These are phyloP conservation scores for Phaeosphaeria sp. DNA, from an alignment of 2,329 filamentous ascomycete species.

Conservation along the genomic window DNA sequence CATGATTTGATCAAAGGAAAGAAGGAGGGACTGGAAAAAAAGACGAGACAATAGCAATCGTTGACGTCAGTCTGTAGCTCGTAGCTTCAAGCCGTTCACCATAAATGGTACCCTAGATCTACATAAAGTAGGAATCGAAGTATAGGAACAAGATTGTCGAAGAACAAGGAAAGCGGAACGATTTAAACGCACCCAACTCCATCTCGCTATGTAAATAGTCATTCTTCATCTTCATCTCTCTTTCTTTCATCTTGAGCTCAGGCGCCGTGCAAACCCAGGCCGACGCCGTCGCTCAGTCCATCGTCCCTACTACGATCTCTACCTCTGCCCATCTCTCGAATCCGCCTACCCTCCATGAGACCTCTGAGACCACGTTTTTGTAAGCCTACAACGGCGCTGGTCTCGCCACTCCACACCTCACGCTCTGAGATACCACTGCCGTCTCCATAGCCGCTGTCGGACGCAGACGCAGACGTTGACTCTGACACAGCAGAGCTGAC, in stretches of 20 bases:
- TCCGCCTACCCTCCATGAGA: constrained; percentile 89
- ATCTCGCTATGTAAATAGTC: constrained; percentile 14
- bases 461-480: constrained; percentile 38
- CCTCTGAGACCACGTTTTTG: constrained; percentile 93
- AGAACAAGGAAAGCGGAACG: not conserved
- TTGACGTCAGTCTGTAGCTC: not conserved
- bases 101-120: not conserved
- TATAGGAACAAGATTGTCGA: not conserved
- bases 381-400: constrained; percentile 89
- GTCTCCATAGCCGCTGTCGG: constrained; percentile 43
- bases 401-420: constrained; percentile 79
- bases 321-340: constrained; percentile 71
- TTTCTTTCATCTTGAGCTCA: constrained; percentile 6
- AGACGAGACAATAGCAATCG: not conserved
- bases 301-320: constrained; percentile 40
- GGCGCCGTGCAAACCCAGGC: constrained; percentile 34
- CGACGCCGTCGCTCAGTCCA: constrained; percentile 33
- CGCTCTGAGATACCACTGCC: constrained; percentile 50
- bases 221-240: constrained; percentile 1
- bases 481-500: constrained; percentile 41
- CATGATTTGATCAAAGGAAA: not conserved
- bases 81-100: not conserved
- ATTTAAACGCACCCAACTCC: constrained; percentile 10
- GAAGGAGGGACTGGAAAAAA: not conserved
- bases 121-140: not conserved